A percentile compares a stretch with the other conserved stretches of the same genome.
These are phyloP conservation scores for Gaeumannomyces sp. DNA, from an alignment of 2,329 filamentous ascomycete genomes.

Conservation along the genomic window DNA sequence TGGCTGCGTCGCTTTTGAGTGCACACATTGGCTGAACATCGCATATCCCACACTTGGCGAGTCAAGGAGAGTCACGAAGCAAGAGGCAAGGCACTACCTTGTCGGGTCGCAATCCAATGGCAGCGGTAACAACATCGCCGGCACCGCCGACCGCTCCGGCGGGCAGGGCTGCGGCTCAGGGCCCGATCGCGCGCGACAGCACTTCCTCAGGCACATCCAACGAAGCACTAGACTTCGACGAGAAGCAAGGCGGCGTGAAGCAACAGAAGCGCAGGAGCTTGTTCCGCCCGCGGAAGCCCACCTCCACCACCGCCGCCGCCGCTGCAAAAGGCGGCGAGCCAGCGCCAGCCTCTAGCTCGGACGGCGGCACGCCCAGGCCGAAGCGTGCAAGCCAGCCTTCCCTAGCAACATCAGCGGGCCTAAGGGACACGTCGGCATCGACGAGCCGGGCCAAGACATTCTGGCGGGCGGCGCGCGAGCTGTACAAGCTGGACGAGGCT, in stretches of 20 bases:
- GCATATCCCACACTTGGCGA: background rate
- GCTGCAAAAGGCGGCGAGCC: background rate
- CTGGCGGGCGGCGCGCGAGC: constrained; percentile 41
- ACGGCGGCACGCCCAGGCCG: background rate
- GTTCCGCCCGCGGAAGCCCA: background rate
- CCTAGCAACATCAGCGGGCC: too few species aligned
- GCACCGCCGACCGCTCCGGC: background rate
- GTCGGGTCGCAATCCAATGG: background rate
- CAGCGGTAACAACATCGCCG: background rate
- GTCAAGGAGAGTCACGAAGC: background rate
- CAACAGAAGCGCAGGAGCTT: background rate
- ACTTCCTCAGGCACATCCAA: constrained; percentile 1
- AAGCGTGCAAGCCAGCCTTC: background rate
- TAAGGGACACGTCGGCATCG: background rate
- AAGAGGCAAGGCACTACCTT: background rate
- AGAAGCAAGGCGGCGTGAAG: background rate
- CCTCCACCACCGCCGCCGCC: background rate
- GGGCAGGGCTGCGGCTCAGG: too few species aligned
- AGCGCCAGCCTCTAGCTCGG: background rate
- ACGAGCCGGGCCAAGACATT: constrained; percentile 40
- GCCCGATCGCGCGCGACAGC: background rate
- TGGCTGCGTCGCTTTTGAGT: background rate
- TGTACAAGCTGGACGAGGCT: constrained; percentile 40
- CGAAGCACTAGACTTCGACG: background rate
- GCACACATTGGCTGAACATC: background rate